A percentile compares a stretch with the other conserved stretches of the same genome.
These are phyloP conservation scores for Astrephomene gubernaculifera DNA, from an alignment of 139 green algal species.

Conservation along the genomic window DNA sequence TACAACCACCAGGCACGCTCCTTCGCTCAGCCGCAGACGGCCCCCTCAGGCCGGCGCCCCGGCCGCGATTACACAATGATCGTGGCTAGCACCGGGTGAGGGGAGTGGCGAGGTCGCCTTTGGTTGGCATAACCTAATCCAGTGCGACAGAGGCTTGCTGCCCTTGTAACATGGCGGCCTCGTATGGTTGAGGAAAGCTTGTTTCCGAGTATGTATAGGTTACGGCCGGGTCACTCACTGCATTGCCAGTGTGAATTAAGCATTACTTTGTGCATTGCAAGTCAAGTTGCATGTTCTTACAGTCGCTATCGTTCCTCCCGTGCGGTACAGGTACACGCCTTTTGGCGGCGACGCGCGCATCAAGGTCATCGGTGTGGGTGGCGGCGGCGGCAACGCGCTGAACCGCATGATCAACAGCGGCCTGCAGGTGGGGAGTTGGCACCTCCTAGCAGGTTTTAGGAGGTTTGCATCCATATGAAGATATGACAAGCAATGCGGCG, in stretches of 20 bases:
- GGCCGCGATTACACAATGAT: slow-evolving; percentile 4
- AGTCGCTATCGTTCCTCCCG: neutral
- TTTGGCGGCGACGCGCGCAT: slow-evolving; percentile 79
- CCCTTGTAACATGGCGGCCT: neutral
- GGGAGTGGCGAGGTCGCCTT: neutral
- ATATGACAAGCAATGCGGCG: no score
- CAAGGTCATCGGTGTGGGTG: slow-evolving; percentile 95
- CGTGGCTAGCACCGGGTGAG: slow-evolving; percentile 27
- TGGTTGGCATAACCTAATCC: neutral
- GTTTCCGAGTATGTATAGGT: neutral
- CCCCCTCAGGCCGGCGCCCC: neutral
- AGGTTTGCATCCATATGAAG: no score
- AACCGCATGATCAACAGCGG: slow-evolving; percentile 97
- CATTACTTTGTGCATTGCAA: neutral
- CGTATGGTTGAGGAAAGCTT: neutral
- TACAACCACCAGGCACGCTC: neutral
- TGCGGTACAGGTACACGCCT: neutral
- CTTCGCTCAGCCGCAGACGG: neutral
- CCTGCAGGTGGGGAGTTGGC: slow-evolving; percentile 76
- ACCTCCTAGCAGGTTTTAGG: no score
- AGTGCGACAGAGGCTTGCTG: neutral
- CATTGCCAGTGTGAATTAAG: neutral
- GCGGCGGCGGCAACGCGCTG: slow-evolving; percentile 95
- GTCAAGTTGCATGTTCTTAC: neutral
- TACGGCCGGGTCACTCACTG: neutral